A percentile compares a stretch with the other conserved stretches of the same genome.
phyloP scores from a whole-genome alignment of 306 rosid species.

The Ochetophila trinervis region DNA sequence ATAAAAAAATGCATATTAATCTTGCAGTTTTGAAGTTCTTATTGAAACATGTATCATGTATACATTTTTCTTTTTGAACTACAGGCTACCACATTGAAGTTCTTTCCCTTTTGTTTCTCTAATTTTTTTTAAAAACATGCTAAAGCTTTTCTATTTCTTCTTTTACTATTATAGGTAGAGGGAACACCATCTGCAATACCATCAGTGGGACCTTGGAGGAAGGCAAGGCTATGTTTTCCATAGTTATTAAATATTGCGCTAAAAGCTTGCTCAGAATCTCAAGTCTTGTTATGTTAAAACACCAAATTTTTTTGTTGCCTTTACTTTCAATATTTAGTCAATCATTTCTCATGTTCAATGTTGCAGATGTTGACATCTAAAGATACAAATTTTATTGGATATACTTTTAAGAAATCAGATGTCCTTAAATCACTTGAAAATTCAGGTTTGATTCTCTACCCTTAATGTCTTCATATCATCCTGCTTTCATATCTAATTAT shows the following conservation, averaged over 20 bases:
- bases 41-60: not conserved
- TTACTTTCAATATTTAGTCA: no score
- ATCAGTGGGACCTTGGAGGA: constrained; percentile 97
- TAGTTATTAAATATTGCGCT: not conserved
- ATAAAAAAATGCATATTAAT: constrained; percentile 1
- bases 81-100: not conserved
- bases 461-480: constrained; percentile 13
- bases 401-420: constrained; percentile 85
- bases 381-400: constrained; percentile 95
- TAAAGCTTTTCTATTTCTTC: not conserved
- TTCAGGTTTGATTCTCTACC: constrained; percentile 51
- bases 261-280: not conserved
- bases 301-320: no score
- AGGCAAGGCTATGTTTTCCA: constrained; percentile 41
- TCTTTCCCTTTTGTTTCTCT: not conserved
- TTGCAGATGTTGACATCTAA: constrained; percentile 96
- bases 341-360: not conserved
- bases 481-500: not conserved
- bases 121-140: not conserved
- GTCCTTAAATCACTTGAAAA: constrained; percentile 72
- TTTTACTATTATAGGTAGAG: constrained; percentile 44
- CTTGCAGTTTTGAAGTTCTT: not conserved
- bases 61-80: not conserved
- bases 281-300: not conserved
- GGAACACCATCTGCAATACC: constrained; percentile 71